phyloP scores from a whole-genome alignment of 495 filamentous ascomycete species.

The Annulohypoxylon moriforme region DNA sequence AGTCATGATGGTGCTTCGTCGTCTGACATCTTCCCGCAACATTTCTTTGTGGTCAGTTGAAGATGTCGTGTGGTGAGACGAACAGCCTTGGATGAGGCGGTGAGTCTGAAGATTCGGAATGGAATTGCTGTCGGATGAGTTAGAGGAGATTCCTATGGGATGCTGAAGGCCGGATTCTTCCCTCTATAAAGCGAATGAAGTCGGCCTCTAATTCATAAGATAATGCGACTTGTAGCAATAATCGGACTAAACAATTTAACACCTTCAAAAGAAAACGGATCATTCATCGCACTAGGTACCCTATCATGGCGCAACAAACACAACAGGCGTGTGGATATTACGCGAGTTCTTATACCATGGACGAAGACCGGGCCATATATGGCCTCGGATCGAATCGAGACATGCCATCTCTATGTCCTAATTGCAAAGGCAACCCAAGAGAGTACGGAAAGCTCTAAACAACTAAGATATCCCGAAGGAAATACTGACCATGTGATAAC shows the following conservation, averaged over 20 bases:
- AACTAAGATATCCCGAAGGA: no score
- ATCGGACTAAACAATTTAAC: neutral
- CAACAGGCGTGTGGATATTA: slow-evolving; percentile 32
- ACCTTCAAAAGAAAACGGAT: neutral
- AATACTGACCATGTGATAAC: slow-evolving; percentile 6
- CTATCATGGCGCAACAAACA: slow-evolving; percentile 27
- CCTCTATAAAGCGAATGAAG: slow-evolving; percentile 13
- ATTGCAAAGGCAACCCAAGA: slow-evolving; percentile 43
- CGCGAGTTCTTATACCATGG: slow-evolving; percentile 11
- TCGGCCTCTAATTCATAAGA: neutral
- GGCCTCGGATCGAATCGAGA: slow-evolving; percentile 38
- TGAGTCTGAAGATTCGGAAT: slow-evolving; percentile 27
- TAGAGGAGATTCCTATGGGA: neutral
- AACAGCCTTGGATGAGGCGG: slow-evolving; percentile 7
- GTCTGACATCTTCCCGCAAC: neutral
- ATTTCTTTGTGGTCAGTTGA: slow-evolving; percentile 22
- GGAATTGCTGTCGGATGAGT: slow-evolving; percentile 1
- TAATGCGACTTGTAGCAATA: neutral
- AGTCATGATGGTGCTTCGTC: slow-evolving; percentile 12
- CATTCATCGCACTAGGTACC: neutral
- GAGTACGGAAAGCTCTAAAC: slow-evolving; percentile 19
- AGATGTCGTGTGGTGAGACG: slow-evolving; percentile 30
- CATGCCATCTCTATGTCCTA: slow-evolving; percentile 38
- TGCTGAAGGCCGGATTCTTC: neutral
- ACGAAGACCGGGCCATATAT: slow-evolving; percentile 37